A percentile compares a stretch with the other conserved stretches of the same genome.
These are phyloP conservation scores for Sambucus nigra DNA, from an alignment of 129 eudicot species.

Conservation along the genomic window DNA sequence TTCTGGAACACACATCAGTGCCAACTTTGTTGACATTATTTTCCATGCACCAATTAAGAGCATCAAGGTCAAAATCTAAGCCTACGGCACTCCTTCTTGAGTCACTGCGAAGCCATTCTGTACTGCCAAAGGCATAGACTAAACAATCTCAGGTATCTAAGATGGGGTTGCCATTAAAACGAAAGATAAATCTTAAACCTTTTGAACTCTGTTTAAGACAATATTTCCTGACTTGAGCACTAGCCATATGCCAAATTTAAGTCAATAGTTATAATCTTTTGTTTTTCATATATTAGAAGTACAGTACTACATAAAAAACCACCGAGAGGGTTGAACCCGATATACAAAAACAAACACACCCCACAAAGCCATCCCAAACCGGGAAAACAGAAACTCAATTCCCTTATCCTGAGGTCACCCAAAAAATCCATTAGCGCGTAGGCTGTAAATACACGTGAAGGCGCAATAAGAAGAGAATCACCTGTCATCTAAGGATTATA, in stretches of 20 bases:
- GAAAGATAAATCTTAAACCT: background rate
- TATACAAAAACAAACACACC: too few species aligned
- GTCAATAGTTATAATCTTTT: too few species aligned
- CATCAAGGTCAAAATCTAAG: constrained; percentile 80
- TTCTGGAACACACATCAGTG: constrained; percentile 56
- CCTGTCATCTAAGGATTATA: too few species aligned
- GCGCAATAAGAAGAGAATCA: too few species aligned
- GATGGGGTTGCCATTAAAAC: background rate
- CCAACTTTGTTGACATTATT: constrained; percentile 76
- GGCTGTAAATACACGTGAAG: too few species aligned
- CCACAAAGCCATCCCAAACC: too few species aligned
- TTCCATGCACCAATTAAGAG: constrained; percentile 86
- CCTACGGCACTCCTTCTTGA: constrained; percentile 83
- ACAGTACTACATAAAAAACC: too few species aligned
- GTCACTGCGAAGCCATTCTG: constrained; percentile 86
- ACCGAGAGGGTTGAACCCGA: too few species aligned
- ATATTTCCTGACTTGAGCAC: background rate
- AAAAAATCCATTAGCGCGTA: too few species aligned
- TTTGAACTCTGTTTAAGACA: background rate
- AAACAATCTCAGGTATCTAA: background rate
- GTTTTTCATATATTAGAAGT: too few species aligned
- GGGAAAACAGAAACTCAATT: too few species aligned
- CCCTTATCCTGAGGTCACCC: too few species aligned
- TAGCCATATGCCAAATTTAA: background rate
- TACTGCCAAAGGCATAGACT: constrained; percentile 36